Evolutionary conservation across 257 asterid species (phyloP).

Genomic region (Capsicum pubescens): DNA sequence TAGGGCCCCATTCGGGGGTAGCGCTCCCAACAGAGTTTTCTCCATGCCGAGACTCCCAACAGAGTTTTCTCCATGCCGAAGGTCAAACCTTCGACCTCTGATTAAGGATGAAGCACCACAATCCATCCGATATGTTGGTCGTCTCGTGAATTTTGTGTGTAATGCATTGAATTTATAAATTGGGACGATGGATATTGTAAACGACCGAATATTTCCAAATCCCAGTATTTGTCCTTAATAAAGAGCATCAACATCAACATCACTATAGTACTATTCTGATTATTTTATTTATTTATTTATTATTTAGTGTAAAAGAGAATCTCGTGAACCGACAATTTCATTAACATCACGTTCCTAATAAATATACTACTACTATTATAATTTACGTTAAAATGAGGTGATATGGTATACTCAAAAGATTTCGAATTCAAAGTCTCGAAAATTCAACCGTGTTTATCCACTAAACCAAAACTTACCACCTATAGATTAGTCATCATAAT

Average conservation of each 20-base stretch:
- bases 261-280: neutral
- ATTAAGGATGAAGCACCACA: too few relatives aligned
- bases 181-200: neutral
- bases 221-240: conserved; percentile 25
- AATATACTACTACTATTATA: neutral
- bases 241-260: neutral
- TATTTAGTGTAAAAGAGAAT: neutral
- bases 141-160: conserved; percentile 26
- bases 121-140: too few relatives aligned
- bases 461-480: too few relatives aligned
- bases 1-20: too few relatives aligned
- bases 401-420: neutral
- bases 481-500: neutral
- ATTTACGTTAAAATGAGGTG: neutral
- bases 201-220: conserved; percentile 28
- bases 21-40: too few relatives aligned
- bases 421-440: too few relatives aligned
- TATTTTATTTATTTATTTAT: neutral
- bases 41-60: too few relatives aligned
- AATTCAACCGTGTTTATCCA: too few relatives aligned
- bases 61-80: too few relatives aligned
- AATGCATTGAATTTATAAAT: conserved; percentile 8
- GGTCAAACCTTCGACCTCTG: too few relatives aligned
- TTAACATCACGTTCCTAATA: neutral
- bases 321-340: conserved; percentile 27